Conservation (phyloP, 2,329 filamentous ascomycete species). For the Claviceps cyperi region DNA sequence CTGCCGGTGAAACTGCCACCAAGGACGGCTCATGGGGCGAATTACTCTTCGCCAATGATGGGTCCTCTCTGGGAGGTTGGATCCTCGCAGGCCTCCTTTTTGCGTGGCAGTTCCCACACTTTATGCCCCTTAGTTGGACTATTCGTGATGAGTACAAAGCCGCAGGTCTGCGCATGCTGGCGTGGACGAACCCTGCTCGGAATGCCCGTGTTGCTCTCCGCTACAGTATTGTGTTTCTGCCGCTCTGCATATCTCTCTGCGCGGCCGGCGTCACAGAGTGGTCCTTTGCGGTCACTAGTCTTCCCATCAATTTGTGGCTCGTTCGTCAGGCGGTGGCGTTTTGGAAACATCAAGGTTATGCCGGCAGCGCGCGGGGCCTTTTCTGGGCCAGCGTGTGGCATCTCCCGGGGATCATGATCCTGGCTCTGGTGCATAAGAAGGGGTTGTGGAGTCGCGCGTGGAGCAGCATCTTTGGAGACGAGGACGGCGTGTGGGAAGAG, state of each 20-base stretch:
- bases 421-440: constrained; percentile 87
- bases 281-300: constrained; percentile 68
- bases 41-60: constrained; percentile 53
- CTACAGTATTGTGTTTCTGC: constrained; percentile 75
- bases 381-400: constrained; percentile 99
- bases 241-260: constrained; percentile 70
- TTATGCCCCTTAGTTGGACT: constrained; percentile 82
- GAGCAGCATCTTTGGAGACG: constrained; percentile 47
- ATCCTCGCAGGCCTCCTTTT: constrained; percentile 72
- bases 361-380: constrained; percentile 65
- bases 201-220: constrained; percentile 79
- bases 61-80: constrained; percentile 65
- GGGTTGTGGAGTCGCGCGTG: constrained; percentile 79
- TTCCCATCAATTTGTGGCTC: constrained; percentile 77
- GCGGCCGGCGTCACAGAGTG: constrained; percentile 71
- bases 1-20: constrained; percentile 74
- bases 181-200: constrained; percentile 72
- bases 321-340: constrained; percentile 65
- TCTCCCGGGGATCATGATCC: constrained; percentile 73
- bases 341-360: constrained; percentile 62
- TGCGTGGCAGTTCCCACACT: constrained; percentile 96
- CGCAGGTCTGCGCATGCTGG: constrained; percentile 57
- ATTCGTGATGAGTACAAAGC: constrained; percentile 80
- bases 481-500: constrained; percentile 43
- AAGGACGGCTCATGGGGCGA: constrained; percentile 63